Conservation (phyloP, 2,329 filamentous ascomycete genomes). For the Didymella glomerata region DNA sequence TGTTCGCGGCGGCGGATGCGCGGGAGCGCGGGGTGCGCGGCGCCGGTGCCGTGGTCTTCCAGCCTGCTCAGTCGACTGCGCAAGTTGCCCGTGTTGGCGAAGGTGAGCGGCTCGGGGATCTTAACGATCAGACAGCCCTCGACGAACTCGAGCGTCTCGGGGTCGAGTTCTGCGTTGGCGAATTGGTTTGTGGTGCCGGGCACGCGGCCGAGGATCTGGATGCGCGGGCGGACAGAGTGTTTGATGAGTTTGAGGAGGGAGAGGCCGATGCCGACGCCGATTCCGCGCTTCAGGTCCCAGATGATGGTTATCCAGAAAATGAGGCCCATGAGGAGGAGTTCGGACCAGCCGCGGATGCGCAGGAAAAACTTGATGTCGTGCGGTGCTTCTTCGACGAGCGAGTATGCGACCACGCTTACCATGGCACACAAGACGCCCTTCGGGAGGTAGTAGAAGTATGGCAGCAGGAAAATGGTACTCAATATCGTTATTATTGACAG, state of each 20-base stretch:
- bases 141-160: constrained; percentile 81
- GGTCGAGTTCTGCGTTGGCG: constrained; percentile 80
- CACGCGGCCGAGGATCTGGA: constrained; percentile 92
- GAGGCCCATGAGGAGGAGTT: constrained; percentile 84
- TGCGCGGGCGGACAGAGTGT: constrained; percentile 89
- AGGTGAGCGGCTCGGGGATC: constrained; percentile 95
- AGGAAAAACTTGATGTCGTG: constrained; percentile 92
- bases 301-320: constrained; percentile 94
- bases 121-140: constrained; percentile 96
- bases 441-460: constrained; percentile 95
- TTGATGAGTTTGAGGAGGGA: constrained; percentile 89
- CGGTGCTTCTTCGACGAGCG: constrained; percentile 92
- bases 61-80: constrained; percentile 83
- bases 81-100: constrained; percentile 93
- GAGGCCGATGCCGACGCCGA: constrained; percentile 90
- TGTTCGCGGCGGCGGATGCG: constrained; percentile 78
- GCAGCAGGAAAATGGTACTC: constrained; percentile 81
- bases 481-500: constrained; percentile 83
- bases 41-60: constrained; percentile 87
- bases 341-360: constrained; percentile 83
- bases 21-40: constrained; percentile 87
- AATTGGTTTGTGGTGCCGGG: constrained; percentile 80
- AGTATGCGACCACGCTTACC: constrained; percentile 95
- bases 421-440: constrained; percentile 94
- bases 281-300: constrained; percentile 91